Base-by-base conservation (phyloP, 2,329 filamentous ascomycete genomes). In the Ceratocystis albifundus region DNA sequence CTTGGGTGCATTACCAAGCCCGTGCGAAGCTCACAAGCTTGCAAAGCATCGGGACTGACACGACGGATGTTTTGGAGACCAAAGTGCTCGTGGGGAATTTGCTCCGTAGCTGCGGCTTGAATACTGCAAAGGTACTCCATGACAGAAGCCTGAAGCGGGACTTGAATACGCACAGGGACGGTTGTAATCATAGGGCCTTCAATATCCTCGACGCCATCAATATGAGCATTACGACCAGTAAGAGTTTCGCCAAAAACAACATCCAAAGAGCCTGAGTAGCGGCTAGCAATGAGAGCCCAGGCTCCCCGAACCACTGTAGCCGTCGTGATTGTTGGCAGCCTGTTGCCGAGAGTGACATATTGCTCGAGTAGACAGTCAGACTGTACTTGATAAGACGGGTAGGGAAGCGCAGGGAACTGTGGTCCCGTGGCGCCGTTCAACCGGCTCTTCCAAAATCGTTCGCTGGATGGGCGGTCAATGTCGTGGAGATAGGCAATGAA, bases 11-110 rank as follows among this genome's bases (percentile, higher is more conserved):
- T 77, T 0, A 84, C 80, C 1, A 85, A 72, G 6, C 82, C 78
- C 0, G 80, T 83, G 5, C 79, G 78, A 59, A 84, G 76, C 69
- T 84, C 79, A 70, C 82, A 84, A 1, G 82, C 82, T 67, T 82
- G 76, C 8, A 80, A 76, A 3, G 80, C 79, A 67, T 84, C 82
- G 0, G 77, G 74, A 70, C 80, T 83, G 12, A 86, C 73, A 25
- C 78, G 77, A 8, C 83, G 81, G 68, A 86, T 86, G 69, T 84
- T 72, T 66, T 85, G 83, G 57, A 85, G 74, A 22, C 83, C 83
- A 62, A 82, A 78, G 71, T 89, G 85, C 72, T 89, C 83, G 71
- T 87, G 81, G 0, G 84, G 81, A 4, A 88, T 86, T 69, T 83
- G 80, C 2, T 78, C 74, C 0, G 84, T 77, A 0, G 80, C 82